These are phyloP conservation scores for Komagataella populi DNA, from an alignment of 805 yeast species.

Conservation along the genomic window DNA sequence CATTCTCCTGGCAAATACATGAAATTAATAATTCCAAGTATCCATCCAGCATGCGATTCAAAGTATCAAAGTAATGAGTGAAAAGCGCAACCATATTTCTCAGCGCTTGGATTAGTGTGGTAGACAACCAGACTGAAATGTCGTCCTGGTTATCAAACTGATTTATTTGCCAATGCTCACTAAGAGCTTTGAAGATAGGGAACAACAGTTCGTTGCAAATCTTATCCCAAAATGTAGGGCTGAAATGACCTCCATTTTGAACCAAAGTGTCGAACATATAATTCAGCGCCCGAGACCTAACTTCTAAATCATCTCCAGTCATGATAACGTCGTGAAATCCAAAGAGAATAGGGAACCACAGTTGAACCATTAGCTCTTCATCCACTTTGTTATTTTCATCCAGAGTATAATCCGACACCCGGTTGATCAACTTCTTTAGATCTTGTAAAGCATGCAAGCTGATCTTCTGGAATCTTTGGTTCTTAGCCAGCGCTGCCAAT, in stretches of 20 bases:
- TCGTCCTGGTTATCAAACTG: slow-evolving; percentile 67
- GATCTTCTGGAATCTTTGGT: slow-evolving; percentile 65
- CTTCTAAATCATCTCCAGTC: slow-evolving; percentile 91
- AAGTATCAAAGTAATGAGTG: slow-evolving; percentile 65
- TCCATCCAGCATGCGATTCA: slow-evolving; percentile 64
- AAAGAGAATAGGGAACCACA: slow-evolving; percentile 79
- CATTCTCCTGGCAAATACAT: slow-evolving; percentile 94
- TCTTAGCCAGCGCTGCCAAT: slow-evolving; percentile 72
- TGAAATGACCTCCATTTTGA: slow-evolving; percentile 68
- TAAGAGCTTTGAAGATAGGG: slow-evolving; percentile 79
- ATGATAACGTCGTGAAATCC: slow-evolving; percentile 83
- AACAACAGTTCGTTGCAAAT: slow-evolving; percentile 68
- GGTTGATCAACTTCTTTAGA: slow-evolving; percentile 45
- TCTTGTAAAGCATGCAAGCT: slow-evolving; percentile 74
- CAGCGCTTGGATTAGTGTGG: slow-evolving; percentile 91
- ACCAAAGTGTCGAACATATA: slow-evolving; percentile 71
- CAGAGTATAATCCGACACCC: slow-evolving; percentile 34
- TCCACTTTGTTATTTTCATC: slow-evolving; percentile 9
- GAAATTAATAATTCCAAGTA: slow-evolving; percentile 66
- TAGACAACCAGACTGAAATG: slow-evolving; percentile 88
- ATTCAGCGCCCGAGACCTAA: slow-evolving; percentile 77
- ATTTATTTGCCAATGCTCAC: slow-evolving; percentile 60
- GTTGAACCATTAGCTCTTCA: slow-evolving; percentile 31
- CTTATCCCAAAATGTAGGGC: slow-evolving; percentile 66
- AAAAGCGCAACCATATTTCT: slow-evolving; percentile 77